Evolutionary conservation across 345 rosid genomes (phyloP).

Genomic region (Arabidopsis suecica): DNA sequence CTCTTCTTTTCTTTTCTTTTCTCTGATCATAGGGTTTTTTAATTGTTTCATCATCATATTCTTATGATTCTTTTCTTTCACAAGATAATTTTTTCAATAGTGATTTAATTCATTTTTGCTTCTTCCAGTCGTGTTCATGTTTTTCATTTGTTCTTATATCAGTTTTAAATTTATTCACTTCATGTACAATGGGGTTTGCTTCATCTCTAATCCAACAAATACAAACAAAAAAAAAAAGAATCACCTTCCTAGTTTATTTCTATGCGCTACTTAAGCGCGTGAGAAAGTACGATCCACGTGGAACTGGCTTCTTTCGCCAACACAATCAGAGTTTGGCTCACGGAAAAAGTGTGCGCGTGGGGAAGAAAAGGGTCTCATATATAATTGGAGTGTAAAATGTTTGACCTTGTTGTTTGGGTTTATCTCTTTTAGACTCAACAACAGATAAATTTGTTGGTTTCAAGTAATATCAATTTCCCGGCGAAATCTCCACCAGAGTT

Average conservation of each 20-base stretch:
- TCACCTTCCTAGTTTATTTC: no score
- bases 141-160: not conserved
- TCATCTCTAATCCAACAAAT: no score
- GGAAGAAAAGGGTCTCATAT: not conserved
- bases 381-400: not conserved
- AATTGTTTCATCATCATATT: slow-evolving; percentile 38
- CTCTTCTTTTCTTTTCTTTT: not conserved
- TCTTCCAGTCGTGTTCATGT: not conserved
- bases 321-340: not conserved
- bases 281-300: not conserved
- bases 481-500: not conserved
- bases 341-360: not conserved
- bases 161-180: no score
- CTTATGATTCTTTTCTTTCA: slow-evolving; percentile 29
- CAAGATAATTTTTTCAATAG: not conserved
- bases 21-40: slow-evolving; percentile 27
- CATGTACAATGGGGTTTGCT: no score
- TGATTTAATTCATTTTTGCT: slow-evolving; percentile 25
- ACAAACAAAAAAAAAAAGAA: no score
- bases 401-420: not conserved
- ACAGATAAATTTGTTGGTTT: no score
- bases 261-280: not conserved
- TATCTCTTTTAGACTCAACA: no score
- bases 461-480: not conserved
- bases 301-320: not conserved